Evolutionary conservation across 768 basidiomycete species (phyloP), one percentile per base, ranked within the genome.

Genomic region (Agaricus sinodeliciosus): DNA sequence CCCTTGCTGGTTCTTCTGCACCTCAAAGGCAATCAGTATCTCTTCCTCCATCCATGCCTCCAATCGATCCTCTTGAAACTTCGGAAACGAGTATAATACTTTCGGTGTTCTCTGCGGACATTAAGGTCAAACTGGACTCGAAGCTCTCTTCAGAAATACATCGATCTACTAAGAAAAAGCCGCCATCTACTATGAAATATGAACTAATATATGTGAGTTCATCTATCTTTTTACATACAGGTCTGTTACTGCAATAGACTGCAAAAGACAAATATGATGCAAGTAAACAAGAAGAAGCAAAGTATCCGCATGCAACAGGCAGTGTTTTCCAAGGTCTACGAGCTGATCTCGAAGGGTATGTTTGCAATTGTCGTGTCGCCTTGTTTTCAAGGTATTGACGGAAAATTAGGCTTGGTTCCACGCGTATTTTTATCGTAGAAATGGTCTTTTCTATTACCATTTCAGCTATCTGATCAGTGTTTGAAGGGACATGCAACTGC

Each of bases 101-200:
- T 49, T 77, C 81, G 1, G 77, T 88, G 40, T 87, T 82, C 62
- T 76, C 83, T 8, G 85, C 84, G 2, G 75, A 82, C 35, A 77
- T 89, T 12, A 75, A 76, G 42, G 84, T 90, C 16, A 74, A 68
- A 40, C 65, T 90, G 15, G 81, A 81, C 56, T 76, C 79, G 66
- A 88, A 85, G 62, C 70, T 87, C 44, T 72, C 79, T 1, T 65
- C 72, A 8, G 95, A 97, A 65, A 71, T 98, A 31, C 78, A 87
- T 55, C 76, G 95, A 54, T 90, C 92, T 0, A 99, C 94, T 9
- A 97, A 97, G 78, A 99, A 99, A 74, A 85, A 89, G 50, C 88
- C 91, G 0, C 95, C 95, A 0, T 70, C 69, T 4, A 78, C 72
- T 48, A 78, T 94, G 63, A 82, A 76, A 51, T 87, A 89, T 50